Evolutionary conservation across 257 asterid species (phyloP).

Genomic region (Nicotiana noctiflora): DNA sequence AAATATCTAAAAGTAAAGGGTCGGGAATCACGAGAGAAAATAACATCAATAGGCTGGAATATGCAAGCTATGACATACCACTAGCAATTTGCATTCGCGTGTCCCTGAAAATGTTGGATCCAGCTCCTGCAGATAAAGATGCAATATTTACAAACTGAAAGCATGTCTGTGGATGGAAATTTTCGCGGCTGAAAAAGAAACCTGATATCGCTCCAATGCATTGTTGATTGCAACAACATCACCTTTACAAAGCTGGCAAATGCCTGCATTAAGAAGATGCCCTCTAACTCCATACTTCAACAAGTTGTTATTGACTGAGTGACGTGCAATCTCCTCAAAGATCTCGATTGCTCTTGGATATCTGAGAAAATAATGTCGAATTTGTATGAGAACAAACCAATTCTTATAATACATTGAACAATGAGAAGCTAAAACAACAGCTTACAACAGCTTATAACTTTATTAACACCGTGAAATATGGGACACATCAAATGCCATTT

Average conservation of each 20-base stretch:
- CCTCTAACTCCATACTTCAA: constrained; percentile 96
- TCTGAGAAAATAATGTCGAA: constrained; percentile 32
- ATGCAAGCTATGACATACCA: constrained; percentile 37
- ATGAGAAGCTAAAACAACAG: not conserved
- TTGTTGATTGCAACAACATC: constrained; percentile 88
- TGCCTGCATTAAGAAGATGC: constrained; percentile 97
- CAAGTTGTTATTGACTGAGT: constrained; percentile 76
- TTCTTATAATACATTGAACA: not conserved
- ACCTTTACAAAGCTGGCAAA: constrained; percentile 91
- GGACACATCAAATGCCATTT: not conserved
- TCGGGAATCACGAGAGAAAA: constrained; percentile 3
- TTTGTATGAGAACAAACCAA: not conserved
- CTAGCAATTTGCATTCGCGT: constrained; percentile 72
- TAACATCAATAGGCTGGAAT: not conserved
- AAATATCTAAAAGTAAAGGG: not conserved
- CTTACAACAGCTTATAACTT: not conserved
- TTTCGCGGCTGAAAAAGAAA: not conserved
- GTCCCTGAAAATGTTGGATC: constrained; percentile 98
- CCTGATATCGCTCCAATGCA: constrained; percentile 86
- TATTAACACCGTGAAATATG: not conserved
- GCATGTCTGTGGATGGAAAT: not conserved
- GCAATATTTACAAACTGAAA: not conserved
- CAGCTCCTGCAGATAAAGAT: constrained; percentile 52
- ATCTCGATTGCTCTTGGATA: constrained; percentile 83
- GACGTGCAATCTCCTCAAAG: constrained; percentile 86